Conservation (phyloP, 2,329 filamentous ascomycete genomes). For the Colletotrichum caudatum region DNA sequence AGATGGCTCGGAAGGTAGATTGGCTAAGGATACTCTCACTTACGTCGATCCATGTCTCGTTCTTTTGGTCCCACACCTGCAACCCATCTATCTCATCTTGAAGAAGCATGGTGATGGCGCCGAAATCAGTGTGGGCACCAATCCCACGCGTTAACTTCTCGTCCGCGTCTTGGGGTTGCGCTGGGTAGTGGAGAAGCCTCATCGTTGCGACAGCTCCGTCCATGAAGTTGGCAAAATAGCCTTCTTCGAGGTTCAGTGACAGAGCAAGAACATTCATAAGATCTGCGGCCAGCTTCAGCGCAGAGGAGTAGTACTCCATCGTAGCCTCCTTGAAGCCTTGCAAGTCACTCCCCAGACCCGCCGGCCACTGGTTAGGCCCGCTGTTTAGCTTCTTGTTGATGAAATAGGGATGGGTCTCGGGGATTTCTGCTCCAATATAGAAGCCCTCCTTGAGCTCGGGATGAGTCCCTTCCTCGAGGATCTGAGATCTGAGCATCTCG, state of each 20-base stretch:
- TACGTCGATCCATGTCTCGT: conserved; percentile 58
- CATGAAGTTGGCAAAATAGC: conserved; percentile 58
- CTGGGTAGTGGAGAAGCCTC: conserved; percentile 63
- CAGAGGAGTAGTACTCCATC: conserved; percentile 55
- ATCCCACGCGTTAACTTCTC: conserved; percentile 52
- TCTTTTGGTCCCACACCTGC: conserved; percentile 61
- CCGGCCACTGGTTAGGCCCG: conserved; percentile 59
- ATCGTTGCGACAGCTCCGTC: conserved; percentile 58
- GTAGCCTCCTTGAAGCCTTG: conserved; percentile 53
- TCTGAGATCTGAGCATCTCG: conserved; percentile 60
- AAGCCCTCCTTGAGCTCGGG: conserved; percentile 63
- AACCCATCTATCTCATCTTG: conserved; percentile 64
- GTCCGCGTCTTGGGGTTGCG: conserved; percentile 52
- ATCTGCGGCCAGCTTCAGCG: conserved; percentile 54
- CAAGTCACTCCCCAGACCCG: conserved; percentile 48
- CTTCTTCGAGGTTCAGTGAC: conserved; percentile 55
- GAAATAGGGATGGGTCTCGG: conserved; percentile 55
- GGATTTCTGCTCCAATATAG: conserved; percentile 56
- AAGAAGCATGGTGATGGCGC: conserved; percentile 67
- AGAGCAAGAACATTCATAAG: conserved; percentile 58
- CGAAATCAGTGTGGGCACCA: conserved; percentile 68
- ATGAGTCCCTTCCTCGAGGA: conserved; percentile 56
- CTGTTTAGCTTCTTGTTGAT: conserved; percentile 54
- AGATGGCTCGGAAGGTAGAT: not conserved
- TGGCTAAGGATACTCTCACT: conserved; percentile 20